Evolutionary conservation across 2,329 filamentous ascomycete species (phyloP).

Genomic region (Diaporthe vexans): DNA sequence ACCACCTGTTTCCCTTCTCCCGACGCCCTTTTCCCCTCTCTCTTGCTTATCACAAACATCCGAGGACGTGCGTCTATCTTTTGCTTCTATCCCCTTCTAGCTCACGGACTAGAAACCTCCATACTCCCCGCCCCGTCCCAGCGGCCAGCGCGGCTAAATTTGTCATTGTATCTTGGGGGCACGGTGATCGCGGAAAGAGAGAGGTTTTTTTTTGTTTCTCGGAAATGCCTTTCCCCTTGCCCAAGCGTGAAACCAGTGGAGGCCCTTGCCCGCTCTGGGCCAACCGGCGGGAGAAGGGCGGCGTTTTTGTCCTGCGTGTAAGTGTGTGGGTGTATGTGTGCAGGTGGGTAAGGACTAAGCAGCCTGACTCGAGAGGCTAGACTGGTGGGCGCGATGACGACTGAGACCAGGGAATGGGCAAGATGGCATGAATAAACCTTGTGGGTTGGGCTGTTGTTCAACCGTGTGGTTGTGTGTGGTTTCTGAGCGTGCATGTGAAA

Average conservation of each 20-base stretch:
- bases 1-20: background rate
- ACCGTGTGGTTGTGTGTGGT: background rate
- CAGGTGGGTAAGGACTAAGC: background rate
- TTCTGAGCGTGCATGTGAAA: constrained; percentile 21
- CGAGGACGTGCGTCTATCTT: constrained; percentile 20
- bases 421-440: constrained; percentile 15
- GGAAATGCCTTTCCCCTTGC: background rate
- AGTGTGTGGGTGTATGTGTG: background rate
- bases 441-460: constrained; percentile 14
- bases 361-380: constrained; percentile 11
- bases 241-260: constrained; percentile 22
- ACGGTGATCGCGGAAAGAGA: background rate
- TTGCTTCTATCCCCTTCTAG: constrained; percentile 1
- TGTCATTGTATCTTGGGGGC: constrained; percentile 1
- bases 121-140: background rate
- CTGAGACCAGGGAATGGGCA: background rate
- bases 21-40: background rate
- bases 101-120: constrained; percentile 25
- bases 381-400: background rate
- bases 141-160: constrained; percentile 26
- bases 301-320: background rate
- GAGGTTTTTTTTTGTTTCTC: background rate
- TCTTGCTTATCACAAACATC: background rate
- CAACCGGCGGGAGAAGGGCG: constrained; percentile 19
- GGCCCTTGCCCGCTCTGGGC: constrained; percentile 7